Evolutionary conservation across 176 grass and related monocot species (phyloP), one percentile per base, ranked within the genome.

Genomic region (Oryza longistaminata): DNA sequence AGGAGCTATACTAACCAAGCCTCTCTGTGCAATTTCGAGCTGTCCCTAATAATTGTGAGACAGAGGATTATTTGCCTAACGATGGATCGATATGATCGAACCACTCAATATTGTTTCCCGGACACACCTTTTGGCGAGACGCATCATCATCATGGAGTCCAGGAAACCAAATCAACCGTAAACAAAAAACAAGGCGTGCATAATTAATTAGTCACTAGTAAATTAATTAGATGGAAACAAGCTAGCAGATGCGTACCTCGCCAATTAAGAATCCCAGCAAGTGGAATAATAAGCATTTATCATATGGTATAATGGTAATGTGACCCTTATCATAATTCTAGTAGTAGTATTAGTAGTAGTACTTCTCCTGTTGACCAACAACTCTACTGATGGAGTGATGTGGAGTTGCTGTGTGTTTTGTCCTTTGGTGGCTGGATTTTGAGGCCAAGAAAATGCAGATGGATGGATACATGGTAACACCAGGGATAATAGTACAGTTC

Each of bases 51-150:
- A 66, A 83, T 79, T 78, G 55, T 4, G 11, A 49, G 73, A 64
- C 15, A 29, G 86, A 49, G n/a, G 83, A 85, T 85, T 15, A 85
- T 85, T 15, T 15, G 73, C 73, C 86, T 82, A 71, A 49, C 73
- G 8, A 77, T 60, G 65, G 58, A 62, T 69, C 74, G 58, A 24
- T 24, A 24, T 24, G 8, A 62, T n/a, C n/a, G 58, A 62, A 62
- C 8, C 58, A 62, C 21, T 24, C 58, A 24, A 62, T 62, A 62
- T 62, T 62, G 21, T 62, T 24, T 62, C 58, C 21, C 58, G n/a
- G 58, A 17, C 68, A 42, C 33, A 70, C 13, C 1, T 70, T 68
- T 70, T 70, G 19, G 21, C 34, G 31, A 50, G 12, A 12, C 16
- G 66, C 35, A 37, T 40, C 33, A 70, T 21, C 34, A 70, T 70